Evolutionary conservation across 2,329 filamentous ascomycete species (phyloP).

Genomic region (Exserohilum rostratum): DNA sequence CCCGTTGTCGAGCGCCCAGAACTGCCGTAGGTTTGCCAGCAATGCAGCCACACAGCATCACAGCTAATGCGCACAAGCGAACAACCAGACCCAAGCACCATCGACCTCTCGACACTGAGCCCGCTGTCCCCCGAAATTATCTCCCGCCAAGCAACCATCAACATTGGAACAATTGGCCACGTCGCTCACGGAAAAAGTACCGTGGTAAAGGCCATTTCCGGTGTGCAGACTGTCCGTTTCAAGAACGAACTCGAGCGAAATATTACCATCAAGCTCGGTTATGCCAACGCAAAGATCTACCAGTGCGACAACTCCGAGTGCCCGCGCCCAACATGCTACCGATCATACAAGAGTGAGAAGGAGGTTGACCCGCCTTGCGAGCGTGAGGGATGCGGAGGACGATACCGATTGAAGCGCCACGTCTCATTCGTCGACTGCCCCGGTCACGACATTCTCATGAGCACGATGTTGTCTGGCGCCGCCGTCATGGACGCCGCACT

Average conservation of each 20-base stretch:
- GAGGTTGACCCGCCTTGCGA: constrained; percentile 97
- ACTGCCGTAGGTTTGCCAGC: constrained; percentile 60
- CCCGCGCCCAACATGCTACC: constrained; percentile 92
- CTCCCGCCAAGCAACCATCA: constrained; percentile 96
- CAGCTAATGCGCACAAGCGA: constrained; percentile 54
- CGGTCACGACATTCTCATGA: constrained; percentile 99
- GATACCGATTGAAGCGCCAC: constrained; percentile 75
- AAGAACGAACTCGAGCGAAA: constrained; percentile 99
- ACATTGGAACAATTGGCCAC: constrained; percentile 97
- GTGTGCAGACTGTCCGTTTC: constrained; percentile 98
- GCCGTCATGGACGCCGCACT: constrained; percentile 99
- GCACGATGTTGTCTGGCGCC: constrained; percentile 98
- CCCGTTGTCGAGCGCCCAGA: constrained; percentile 66
- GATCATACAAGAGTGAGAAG: constrained; percentile 98
- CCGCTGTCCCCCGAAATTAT: constrained; percentile 97
- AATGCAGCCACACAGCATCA: background rate
- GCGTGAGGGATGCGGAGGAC: constrained; percentile 86
- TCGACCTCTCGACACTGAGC: constrained; percentile 80
- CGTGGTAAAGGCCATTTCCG: constrained; percentile 98
- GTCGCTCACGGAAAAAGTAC: constrained; percentile 99
- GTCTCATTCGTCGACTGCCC: constrained; percentile 94
- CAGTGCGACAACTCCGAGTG: constrained; percentile 93
- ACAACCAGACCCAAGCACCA: constrained; percentile 88
- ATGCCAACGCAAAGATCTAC: constrained; percentile 99
- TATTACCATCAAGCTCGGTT: constrained; percentile 99